Evolutionary conservation across 2,329 filamentous ascomycete genomes (phyloP).

Genomic region (Ramularia endophylla): DNA sequence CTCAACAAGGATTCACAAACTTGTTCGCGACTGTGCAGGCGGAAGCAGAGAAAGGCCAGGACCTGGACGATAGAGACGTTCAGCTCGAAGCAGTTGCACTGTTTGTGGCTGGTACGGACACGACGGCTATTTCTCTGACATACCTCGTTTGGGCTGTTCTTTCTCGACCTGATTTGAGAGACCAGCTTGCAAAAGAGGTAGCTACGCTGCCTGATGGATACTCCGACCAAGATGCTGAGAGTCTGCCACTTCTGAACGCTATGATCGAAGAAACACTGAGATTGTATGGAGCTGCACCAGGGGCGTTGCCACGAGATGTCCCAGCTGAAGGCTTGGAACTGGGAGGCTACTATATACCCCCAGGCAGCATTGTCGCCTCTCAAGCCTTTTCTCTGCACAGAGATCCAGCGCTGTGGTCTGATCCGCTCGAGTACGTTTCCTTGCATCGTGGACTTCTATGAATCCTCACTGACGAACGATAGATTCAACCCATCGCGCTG

Average conservation of each 20-base stretch:
- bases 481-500: conserved; percentile 25
- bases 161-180: conserved; percentile 16
- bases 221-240: conserved; percentile 20
- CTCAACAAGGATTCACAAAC: conserved; percentile 13
- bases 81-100: conserved; percentile 24
- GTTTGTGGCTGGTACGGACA: conserved; percentile 30
- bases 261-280: conserved; percentile 28
- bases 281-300: conserved; percentile 28
- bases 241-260: conserved; percentile 20
- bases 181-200: conserved; percentile 24
- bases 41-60: conserved; percentile 22
- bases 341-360: conserved; percentile 21
- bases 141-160: conserved; percentile 28
- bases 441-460: neutral
- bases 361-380: conserved; percentile 21
- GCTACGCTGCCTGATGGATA: conserved; percentile 13
- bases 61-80: conserved; percentile 24
- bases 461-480: neutral
- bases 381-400: conserved; percentile 27
- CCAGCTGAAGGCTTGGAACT: conserved; percentile 22
- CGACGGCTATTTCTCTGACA: conserved; percentile 27
- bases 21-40: conserved; percentile 26
- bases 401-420: conserved; percentile 19
- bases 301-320: conserved; percentile 23
- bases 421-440: conserved; percentile 20